A percentile compares a stretch with the other conserved stretches of the same genome.
These are phyloP conservation scores for Plasmodium reichenowi DNA, from an alignment of 169 alveolate genomes.

Conservation along the genomic window DNA sequence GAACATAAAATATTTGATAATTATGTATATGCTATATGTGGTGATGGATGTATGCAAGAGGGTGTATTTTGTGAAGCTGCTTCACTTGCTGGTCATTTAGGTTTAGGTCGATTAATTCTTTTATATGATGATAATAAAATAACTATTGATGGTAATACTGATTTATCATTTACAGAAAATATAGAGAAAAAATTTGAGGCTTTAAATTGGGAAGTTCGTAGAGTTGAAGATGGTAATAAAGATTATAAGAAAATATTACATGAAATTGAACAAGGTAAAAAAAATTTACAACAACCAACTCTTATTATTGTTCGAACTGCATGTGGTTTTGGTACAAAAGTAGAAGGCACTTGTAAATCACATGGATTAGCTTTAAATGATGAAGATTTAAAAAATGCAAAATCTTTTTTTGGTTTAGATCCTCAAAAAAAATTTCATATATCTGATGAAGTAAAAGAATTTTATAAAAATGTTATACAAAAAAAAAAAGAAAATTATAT, in stretches of 20 bases:
- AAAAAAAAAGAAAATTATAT: conserved; percentile 73
- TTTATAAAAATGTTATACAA: conserved; percentile 58
- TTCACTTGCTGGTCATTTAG: conserved; percentile 87
- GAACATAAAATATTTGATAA: conserved; percentile 83
- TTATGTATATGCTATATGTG: conserved; percentile 83
- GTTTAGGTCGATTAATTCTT: conserved; percentile 84
- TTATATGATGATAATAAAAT: conserved; percentile 86
- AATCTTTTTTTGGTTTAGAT: conserved; percentile 78
- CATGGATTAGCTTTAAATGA: conserved; percentile 88
- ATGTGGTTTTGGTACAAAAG: conserved; percentile 84
- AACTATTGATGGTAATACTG: conserved; percentile 87
- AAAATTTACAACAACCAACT: conserved; percentile 84
- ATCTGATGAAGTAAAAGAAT: conserved; percentile 79
- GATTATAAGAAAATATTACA: conserved; percentile 33
- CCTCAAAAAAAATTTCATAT: conserved; percentile 83
- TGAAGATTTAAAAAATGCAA: conserved; percentile 84
- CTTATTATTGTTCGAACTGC: conserved; percentile 83
- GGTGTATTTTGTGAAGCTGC: conserved; percentile 88
- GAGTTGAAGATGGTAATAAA: conserved; percentile 73
- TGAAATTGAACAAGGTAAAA: conserved; percentile 83
- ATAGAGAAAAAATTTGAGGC: conserved; percentile 79
- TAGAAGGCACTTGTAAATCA: conserved; percentile 86
- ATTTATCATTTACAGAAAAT: conserved; percentile 83
- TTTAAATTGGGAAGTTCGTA: conserved; percentile 83
- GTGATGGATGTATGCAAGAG: conserved; percentile 91